Percentiles rank a stretch among this genome's conserved stretches.
Conservation (phyloP, 1,139 yeast species). For the Wickerhamiella infanticola region DNA sequence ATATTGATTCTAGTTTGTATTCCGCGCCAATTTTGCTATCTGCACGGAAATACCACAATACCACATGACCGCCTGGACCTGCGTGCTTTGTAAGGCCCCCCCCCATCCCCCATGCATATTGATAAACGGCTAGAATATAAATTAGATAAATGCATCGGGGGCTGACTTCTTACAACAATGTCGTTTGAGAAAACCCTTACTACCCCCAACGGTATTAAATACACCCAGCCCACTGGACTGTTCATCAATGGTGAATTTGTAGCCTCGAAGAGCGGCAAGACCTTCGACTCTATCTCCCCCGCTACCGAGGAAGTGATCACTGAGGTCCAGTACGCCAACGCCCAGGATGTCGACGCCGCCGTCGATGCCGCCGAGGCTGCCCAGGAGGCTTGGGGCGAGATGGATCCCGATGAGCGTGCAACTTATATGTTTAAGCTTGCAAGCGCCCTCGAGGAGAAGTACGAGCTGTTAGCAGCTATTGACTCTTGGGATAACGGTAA, state of each 20-base stretch:
- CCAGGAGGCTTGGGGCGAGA: slow-evolving; percentile 33
- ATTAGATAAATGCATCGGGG: too few species aligned
- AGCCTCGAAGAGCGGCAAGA: slow-evolving; percentile 33
- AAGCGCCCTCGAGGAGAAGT: slow-evolving; percentile 43
- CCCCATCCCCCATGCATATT: too few species aligned
- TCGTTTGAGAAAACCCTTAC: slow-evolving; percentile 22
- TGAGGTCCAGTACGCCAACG: slow-evolving; percentile 39
- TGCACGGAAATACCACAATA: background rate
- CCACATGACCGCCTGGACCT: background rate
- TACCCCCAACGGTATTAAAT: slow-evolving; percentile 46
- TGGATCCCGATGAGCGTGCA: slow-evolving; percentile 41
- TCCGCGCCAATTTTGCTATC: background rate
- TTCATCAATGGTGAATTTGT: slow-evolving; percentile 49
- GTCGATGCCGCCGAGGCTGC: slow-evolving; percentile 43
- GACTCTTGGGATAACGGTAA: slow-evolving; percentile 79
- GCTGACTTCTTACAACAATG: background rate
- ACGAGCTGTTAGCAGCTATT: slow-evolving; percentile 47
- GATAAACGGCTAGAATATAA: too few species aligned
- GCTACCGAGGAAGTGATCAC: slow-evolving; percentile 42
- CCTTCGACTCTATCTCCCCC: slow-evolving; percentile 40
- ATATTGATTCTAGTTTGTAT: background rate
- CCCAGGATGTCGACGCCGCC: slow-evolving; percentile 44
- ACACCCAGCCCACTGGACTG: slow-evolving; percentile 53
- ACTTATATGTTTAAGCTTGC: slow-evolving; percentile 46
- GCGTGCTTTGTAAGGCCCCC: background rate